phyloP scores from a whole-genome alignment of 441 rosid species.

The Codiaeum variegatum region DNA sequence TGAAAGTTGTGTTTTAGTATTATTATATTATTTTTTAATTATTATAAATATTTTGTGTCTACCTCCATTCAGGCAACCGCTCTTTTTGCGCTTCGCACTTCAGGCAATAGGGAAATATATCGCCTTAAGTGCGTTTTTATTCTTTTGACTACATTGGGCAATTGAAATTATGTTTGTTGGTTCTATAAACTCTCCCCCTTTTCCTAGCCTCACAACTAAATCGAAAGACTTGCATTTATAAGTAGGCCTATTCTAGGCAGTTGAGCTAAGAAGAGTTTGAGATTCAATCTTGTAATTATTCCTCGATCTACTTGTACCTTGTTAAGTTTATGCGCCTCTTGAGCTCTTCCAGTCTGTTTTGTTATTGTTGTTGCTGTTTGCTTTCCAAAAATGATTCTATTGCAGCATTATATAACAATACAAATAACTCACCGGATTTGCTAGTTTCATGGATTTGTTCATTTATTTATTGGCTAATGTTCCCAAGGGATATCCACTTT shows the following conservation, averaged over 20 bases:
- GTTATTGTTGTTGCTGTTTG: not conserved
- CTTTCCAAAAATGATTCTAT: not conserved
- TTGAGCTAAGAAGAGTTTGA: not conserved
- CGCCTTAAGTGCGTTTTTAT: too few species aligned
- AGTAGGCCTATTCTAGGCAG: not conserved
- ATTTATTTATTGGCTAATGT: not conserved
- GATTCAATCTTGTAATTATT: not conserved
- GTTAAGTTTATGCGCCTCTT: not conserved
- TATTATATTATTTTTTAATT: too few species aligned
- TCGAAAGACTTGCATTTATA: not conserved
- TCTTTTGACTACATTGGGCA: too few species aligned
- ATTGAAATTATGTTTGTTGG: not conserved
- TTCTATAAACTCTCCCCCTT: not conserved
- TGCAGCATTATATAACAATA: not conserved
- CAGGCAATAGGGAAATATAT: too few species aligned
- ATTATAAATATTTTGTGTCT: too few species aligned
- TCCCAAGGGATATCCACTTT: not conserved
- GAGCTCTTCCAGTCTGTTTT: not conserved
- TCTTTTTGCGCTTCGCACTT: too few species aligned
- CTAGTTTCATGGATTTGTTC: not conserved
- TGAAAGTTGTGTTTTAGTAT: too few species aligned
- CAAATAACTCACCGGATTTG: not conserved
- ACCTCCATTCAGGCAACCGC: too few species aligned
- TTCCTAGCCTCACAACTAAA: not conserved
- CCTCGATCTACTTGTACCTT: not conserved